Evolutionary conservation across 768 basidiomycete genomes (phyloP).

Genomic region (Lepiota brunneoincarnata): DNA sequence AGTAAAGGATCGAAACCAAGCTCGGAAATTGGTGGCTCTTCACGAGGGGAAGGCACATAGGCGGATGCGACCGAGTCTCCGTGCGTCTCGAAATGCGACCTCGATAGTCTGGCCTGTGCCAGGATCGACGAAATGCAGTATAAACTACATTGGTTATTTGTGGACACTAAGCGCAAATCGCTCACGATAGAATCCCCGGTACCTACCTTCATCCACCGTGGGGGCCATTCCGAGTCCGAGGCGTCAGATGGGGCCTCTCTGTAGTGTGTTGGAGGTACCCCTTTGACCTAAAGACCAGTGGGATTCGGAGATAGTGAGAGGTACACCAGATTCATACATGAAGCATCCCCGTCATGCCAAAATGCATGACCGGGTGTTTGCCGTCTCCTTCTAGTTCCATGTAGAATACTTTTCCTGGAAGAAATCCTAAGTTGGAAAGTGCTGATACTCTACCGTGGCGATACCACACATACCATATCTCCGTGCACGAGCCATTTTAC

Average conservation of each 20-base stretch:
- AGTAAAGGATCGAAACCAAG: slow-evolving; percentile 80
- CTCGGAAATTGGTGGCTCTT: slow-evolving; percentile 66
- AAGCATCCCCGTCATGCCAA: slow-evolving; percentile 87
- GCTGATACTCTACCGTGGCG: neutral
- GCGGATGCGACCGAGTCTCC: slow-evolving; percentile 69
- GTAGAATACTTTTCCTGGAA: slow-evolving; percentile 63
- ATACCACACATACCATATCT: slow-evolving; percentile 46
- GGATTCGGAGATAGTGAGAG: neutral
- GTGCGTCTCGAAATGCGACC: slow-evolving; percentile 70
- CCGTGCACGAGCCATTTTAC: slow-evolving; percentile 43
- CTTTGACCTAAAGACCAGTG: slow-evolving; percentile 37
- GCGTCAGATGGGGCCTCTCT: slow-evolving; percentile 38
- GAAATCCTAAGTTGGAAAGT: neutral
- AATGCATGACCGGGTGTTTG: slow-evolving; percentile 67
- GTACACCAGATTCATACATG: slow-evolving; percentile 38
- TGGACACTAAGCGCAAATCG: neutral
- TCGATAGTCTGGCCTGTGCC: slow-evolving; percentile 37
- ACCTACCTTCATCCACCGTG: slow-evolving; percentile 60
- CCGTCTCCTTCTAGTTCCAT: slow-evolving; percentile 61
- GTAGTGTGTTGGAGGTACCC: slow-evolving; percentile 47
- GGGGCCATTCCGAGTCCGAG: slow-evolving; percentile 53
- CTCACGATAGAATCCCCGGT: neutral
- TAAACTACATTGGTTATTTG: slow-evolving; percentile 40
- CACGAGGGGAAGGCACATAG: slow-evolving; percentile 53
- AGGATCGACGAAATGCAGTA: slow-evolving; percentile 52